Percentiles rank a stretch among this genome's conserved stretches.
Conservation (phyloP, 805 yeast genomes). For the Sungouiozyma ichnusensis region DNA sequence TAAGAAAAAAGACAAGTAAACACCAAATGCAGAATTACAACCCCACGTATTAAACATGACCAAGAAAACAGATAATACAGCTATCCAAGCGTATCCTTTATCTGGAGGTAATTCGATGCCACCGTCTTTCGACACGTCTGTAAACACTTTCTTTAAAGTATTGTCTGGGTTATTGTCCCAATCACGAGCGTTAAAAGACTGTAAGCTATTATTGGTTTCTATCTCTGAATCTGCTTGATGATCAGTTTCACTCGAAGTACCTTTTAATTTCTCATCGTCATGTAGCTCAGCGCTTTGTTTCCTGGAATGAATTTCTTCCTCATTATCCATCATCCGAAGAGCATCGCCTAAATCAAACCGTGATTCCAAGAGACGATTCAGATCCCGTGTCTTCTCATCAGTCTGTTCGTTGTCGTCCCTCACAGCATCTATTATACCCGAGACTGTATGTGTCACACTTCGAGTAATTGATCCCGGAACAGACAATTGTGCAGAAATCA, state of each 20-base stretch:
- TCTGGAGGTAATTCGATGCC: slow-evolving; percentile 39
- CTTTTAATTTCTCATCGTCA: not conserved
- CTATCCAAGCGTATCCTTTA: slow-evolving; percentile 63
- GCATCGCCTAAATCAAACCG: slow-evolving; percentile 27
- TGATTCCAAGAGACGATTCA: slow-evolving; percentile 14
- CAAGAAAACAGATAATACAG: slow-evolving; percentile 39
- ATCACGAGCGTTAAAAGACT: not conserved
- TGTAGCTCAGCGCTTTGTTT: not conserved
- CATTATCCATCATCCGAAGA: slow-evolving; percentile 14
- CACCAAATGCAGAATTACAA: slow-evolving; percentile 52
- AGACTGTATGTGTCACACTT: slow-evolving; percentile 11
- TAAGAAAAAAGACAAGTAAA: slow-evolving; percentile 49
- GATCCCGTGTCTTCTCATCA: slow-evolving; percentile 5
- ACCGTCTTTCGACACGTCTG: slow-evolving; percentile 28
- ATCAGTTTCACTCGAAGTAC: not conserved
- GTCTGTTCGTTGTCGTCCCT: slow-evolving; percentile 19
- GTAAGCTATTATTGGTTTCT: not conserved
- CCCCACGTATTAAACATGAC: slow-evolving; percentile 65
- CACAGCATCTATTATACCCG: slow-evolving; percentile 13
- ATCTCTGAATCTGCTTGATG: not conserved
- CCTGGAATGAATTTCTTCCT: not conserved
- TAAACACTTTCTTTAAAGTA: slow-evolving; percentile 25
- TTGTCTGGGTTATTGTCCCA: not conserved
- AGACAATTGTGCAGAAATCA: slow-evolving; percentile 4
- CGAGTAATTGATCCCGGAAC: slow-evolving; percentile 5